Evolutionary conservation across 805 yeast species (phyloP).

Genomic region (Wickerhamomyces bisporus): DNA sequence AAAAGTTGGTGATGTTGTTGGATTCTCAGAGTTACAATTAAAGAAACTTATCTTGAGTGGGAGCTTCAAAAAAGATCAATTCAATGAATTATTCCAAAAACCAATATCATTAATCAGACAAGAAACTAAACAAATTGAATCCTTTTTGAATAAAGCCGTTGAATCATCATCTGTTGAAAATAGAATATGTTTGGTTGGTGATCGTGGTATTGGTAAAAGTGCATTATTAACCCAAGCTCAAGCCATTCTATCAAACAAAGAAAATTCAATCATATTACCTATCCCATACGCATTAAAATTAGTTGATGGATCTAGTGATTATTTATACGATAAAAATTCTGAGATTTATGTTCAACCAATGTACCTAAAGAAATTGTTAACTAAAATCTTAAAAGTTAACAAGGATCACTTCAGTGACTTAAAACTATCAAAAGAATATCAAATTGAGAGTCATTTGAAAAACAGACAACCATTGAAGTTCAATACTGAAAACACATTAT

Average conservation of each 20-base stretch:
- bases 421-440: conserved; percentile 28
- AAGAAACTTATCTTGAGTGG: conserved; percentile 48
- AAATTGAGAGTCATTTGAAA: conserved; percentile 28
- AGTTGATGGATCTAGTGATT: conserved; percentile 72
- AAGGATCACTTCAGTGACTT: conserved; percentile 31
- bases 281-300: conserved; percentile 56
- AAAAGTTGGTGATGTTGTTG: conserved; percentile 27
- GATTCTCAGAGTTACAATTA: conserved; percentile 36
- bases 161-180: conserved; percentile 33
- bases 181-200: conserved; percentile 58
- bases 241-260: conserved; percentile 41
- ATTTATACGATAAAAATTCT: conserved; percentile 44
- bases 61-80: conserved; percentile 62
- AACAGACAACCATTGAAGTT: conserved; percentile 27
- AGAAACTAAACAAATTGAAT: conserved; percentile 36
- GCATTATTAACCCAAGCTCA: conserved; percentile 66
- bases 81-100: conserved; percentile 54
- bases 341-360: conserved; percentile 70
- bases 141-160: conserved; percentile 33
- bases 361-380: conserved; percentile 57
- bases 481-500: conserved; percentile 29
- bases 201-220: conserved; percentile 76
- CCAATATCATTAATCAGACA: conserved; percentile 58
- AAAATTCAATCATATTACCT: conserved; percentile 50
- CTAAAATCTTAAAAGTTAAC: conserved; percentile 46